Evolutionary conservation across 1,284 basidiomycete genomes (phyloP), one percentile per base, ranked within the genome.

Genomic region (Tilletia horrida): DNA sequence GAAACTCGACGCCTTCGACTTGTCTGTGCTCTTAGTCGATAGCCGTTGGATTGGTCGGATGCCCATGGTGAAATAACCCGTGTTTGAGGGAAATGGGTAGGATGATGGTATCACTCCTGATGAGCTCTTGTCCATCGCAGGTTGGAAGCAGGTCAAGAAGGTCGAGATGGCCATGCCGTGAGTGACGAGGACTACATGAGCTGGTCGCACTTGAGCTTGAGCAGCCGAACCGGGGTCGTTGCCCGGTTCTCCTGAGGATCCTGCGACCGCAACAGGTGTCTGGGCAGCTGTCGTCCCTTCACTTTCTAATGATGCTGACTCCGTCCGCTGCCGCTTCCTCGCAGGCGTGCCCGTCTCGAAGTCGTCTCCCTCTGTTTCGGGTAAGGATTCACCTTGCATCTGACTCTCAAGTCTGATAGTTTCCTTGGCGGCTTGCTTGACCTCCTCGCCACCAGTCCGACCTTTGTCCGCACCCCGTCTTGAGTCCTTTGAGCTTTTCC

Each of bases 151-250:
- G 23, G 65, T 67, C 3, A 80, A 67, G 29, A 77, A 79, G 11
- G 72, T 69, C 2, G 75, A 73, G 67, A 80, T 75, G 76, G 75
- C 76, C 68, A 77, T 74, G 25, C 77, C 78, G 68, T 80, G 78
- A 16, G 72, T 71, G 16, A 80, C 76, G 6, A 79, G 45, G 1
- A 80, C 72, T 3, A 76, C 67, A 47, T 77, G 77, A 13, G 77
- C 73, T 40, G 35, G 35, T 40, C 4, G 35, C 6, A 11, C 35
- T 11, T 40, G 35, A 40, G 6, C 35, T 40, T 40, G 35, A 40
- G 35, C 35, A 4, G 35, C 35, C 35, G 35, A 11, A 11, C 6
- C 11, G 35, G 35, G 4, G 35, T 6, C 35, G 11, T 40, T 4
- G 35, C 35, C 11, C 6, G 6, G 6, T 40, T 40, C 35, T 40